Evolutionary conservation across 2,329 filamentous ascomycete species (phyloP), one percentile per base, ranked within the genome.

Genomic region (Lecanosticta acicola): DNA sequence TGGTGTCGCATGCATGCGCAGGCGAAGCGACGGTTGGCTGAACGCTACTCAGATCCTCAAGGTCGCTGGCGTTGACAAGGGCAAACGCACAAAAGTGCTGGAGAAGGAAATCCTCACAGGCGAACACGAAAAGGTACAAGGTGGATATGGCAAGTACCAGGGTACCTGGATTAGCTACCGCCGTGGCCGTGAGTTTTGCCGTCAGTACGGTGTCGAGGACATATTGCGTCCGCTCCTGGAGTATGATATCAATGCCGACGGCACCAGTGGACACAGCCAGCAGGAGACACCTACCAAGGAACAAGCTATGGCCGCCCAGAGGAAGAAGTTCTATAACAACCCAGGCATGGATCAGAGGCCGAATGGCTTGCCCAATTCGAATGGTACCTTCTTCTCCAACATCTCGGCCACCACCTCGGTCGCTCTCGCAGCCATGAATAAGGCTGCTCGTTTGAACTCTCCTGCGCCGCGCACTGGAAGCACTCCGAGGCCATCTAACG

Each of bases 41-140:
- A 98, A 98, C 70, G 93, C 93, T 42, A 98, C 93, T 0, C 93
- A 98, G 68, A 97, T 98, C 56, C 79, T 98, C 55, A 98, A 98
- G 65, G 90, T 97, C 29, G 93, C 93, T 29, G 90, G 90, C 41
- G 89, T 98, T 50, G 91, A 96, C 64, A 98, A 98, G 71, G 93
- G 91, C 49, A 94, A 95, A 70, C 85, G 93, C 58, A 97, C 93
- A 48, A 97, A 97, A 68, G 94, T 97, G 5, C 76, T 98, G 41
- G 93, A 98, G 66, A 97, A 97, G 69, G 93, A 98, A 68, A 95
- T 98, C 48, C 81, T 94, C 54, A 93, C 86, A 0, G 93, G 93
- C 61, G 87, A 95, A 63, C 91, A 98, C 67, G 93, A 98, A 67
- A 98, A 98, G 69, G 91, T 98, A 2, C 93, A 98, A 66, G 93